Base-by-base conservation (phyloP, 306 rosid genomes). In the Cyclanthera cordifolia region DNA sequence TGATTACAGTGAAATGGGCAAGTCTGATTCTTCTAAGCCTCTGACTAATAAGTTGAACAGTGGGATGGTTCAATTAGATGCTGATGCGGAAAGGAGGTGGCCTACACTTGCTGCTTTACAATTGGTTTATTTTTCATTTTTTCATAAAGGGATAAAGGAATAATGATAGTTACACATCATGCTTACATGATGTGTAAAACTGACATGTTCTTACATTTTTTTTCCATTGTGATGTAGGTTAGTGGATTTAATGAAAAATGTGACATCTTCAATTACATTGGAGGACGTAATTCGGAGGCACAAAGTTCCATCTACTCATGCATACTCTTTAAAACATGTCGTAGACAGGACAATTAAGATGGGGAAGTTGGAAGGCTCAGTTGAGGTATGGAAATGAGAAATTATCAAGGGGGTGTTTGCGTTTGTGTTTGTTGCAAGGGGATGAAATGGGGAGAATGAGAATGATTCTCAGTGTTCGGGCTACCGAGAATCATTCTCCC, bases 361-460 rank as follows among this genome's bases (percentile, higher is more conserved):
- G 67, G 99, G 96, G 41, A 93, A 88, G 84, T 79, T 93, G 88
- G 96, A 90, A 74, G 90, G 87, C 39, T 79, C 94, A 69, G 86
- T 87, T 73, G 88, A 83, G 82, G 99, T 90, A 80, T 27, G 27
- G 17, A 53, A 37, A 37, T 37, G 43, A 37, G 43, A 37, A 53
- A 28, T 58, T 32, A 70, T 43, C 52, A 51, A n/a, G n/a, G n/a
- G n/a, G n/a, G n/a, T n/a, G n/a, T n/a, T n/a, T n/a, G n/a, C n/a
- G n/a, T n/a, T n/a, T n/a, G n/a, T n/a, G n/a, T n/a, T n/a, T n/a
- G n/a, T n/a, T n/a, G n/a, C n/a, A n/a, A n/a, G n/a, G n/a, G n/a
- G n/a, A n/a, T n/a, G n/a, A n/a, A n/a, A n/a, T n/a, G n/a, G n/a
- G n/a, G n/a, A n/a, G n/a, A n/a, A n/a, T n/a, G n/a, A n/a, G n/a